These are phyloP conservation scores for Chlorella vulgaris DNA, from an alignment of 139 green algal species.

Conservation along the genomic window DNA sequence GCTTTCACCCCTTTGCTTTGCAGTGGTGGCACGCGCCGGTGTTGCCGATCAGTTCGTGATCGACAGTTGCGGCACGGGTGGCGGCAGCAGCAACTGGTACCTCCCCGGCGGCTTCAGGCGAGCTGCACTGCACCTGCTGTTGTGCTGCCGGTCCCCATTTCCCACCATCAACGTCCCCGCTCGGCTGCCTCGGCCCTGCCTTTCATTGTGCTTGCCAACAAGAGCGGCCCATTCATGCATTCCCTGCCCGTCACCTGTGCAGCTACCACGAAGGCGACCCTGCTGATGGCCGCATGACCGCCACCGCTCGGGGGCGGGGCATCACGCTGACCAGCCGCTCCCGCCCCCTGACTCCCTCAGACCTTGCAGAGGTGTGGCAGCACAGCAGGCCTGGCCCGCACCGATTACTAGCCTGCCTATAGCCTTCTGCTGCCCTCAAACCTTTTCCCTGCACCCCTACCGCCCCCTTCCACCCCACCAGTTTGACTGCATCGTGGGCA, in stretches of 20 bases:
- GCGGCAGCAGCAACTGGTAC: conserved; percentile 58
- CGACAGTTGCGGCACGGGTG: conserved; percentile 93
- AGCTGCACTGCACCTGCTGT: not conserved
- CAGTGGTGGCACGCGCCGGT: conserved; percentile 73
- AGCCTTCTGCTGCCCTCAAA: not conserved
- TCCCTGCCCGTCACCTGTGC: conserved; percentile 50
- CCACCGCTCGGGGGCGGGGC: conserved; percentile 66
- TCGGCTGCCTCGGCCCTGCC: not conserved
- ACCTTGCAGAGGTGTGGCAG: conserved; percentile 57
- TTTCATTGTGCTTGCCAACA: too few relatives aligned
- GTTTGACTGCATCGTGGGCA: not conserved
- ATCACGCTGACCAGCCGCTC: conserved; percentile 86
- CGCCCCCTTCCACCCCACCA: not conserved
- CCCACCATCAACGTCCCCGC: not conserved
- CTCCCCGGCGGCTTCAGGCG: conserved; percentile 57
- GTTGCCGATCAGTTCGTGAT: conserved; percentile 80
- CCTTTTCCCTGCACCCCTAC: not conserved
- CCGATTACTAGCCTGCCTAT: not conserved
- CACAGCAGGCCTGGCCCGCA: not conserved
- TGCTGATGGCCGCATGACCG: conserved; percentile 84
- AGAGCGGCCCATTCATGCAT: too few relatives aligned
- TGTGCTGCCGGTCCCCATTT: not conserved
- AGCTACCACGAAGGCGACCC: conserved; percentile 87
- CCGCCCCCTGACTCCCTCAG: conserved; percentile 79
- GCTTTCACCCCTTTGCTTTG: not conserved